These are phyloP conservation scores for Suillus variegatus DNA, from an alignment of 768 basidiomycete genomes.

Conservation along the genomic window DNA sequence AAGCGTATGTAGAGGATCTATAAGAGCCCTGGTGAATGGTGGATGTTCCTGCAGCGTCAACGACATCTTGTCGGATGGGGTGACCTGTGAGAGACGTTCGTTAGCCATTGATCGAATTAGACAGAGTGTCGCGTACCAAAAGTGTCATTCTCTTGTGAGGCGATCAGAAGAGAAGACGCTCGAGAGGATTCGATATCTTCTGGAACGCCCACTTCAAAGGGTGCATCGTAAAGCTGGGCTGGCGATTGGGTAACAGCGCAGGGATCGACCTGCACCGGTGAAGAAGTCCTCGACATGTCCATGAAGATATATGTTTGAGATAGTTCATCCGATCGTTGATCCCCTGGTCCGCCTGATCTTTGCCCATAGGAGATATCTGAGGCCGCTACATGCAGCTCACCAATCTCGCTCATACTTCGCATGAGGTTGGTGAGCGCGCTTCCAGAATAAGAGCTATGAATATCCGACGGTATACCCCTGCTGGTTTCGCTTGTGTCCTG, in stretches of 20 bases:
- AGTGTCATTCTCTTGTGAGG: conserved; percentile 28
- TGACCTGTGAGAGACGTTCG: conserved; percentile 19
- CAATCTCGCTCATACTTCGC: conserved; percentile 41
- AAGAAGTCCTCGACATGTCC: conserved; percentile 17
- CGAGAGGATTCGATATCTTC: conserved; percentile 29
- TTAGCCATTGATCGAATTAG: not conserved
- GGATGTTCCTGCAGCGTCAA: conserved; percentile 18
- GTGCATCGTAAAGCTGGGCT: conserved; percentile 7
- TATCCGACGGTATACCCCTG: conserved; percentile 31
- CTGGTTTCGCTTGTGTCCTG: conserved; percentile 6
- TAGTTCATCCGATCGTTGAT: conserved; percentile 15
- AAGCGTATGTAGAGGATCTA: conserved; percentile 25
- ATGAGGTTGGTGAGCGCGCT: conserved; percentile 42
- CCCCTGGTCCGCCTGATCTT: conserved; percentile 10
- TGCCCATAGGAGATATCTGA: conserved; percentile 17
- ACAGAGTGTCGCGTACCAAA: conserved; percentile 21
- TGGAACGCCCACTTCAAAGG: conserved; percentile 14
- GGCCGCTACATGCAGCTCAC: conserved; percentile 23
- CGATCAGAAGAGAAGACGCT: conserved; percentile 22
- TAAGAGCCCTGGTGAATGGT: conserved; percentile 13
- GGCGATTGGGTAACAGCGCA: conserved; percentile 11
- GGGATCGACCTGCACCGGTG: conserved; percentile 16
- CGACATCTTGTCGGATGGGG: conserved; percentile 23
- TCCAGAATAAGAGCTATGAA: conserved; percentile 28
- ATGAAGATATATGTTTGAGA: conserved; percentile 18